Percentiles rank a stretch among this genome's conserved stretches.
These are phyloP conservation scores for Sphagnum contortum DNA, from an alignment of 225 moss, liverwort and hornwort species.

Conservation along the genomic window DNA sequence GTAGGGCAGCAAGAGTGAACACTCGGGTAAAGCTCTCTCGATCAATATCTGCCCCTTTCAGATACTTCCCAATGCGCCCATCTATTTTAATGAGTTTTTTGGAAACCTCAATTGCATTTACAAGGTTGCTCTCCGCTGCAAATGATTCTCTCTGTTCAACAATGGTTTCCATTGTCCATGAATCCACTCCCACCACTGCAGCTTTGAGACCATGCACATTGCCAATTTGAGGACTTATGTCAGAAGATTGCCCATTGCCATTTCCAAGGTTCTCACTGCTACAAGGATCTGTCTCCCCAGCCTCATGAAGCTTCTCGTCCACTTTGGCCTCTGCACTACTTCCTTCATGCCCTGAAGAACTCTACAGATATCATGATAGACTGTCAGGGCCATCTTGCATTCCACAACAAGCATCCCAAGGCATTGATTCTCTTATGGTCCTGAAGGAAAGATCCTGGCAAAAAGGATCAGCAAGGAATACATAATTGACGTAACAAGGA, in stretches of 20 bases:
- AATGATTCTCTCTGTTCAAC: not conserved
- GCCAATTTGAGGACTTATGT: not conserved
- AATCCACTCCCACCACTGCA: slow-evolving; percentile 1
- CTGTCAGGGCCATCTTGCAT: not conserved
- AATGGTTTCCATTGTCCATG: not conserved
- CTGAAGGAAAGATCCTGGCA: not conserved
- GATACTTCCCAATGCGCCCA: slow-evolving; percentile 40
- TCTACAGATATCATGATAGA: not conserved
- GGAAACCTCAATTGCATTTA: slow-evolving; percentile 31
- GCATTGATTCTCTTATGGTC: not conserved
- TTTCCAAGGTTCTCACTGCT: slow-evolving; percentile 2
- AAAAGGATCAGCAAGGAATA: too few species aligned
- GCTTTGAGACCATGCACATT: slow-evolving; percentile 3
- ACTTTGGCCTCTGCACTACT: not conserved
- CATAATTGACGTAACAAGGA: too few species aligned
- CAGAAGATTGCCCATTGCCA: slow-evolving; percentile 1
- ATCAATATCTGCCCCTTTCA: slow-evolving; percentile 68
- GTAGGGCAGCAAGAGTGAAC: slow-evolving; percentile 52
- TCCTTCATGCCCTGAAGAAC: not conserved
- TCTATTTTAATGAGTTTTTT: slow-evolving; percentile 36
- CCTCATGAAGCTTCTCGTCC: slow-evolving; percentile 6
- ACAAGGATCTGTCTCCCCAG: slow-evolving; percentile 4
- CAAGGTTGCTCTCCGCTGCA: slow-evolving; percentile 25
- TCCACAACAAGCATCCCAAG: slow-evolving; percentile 1
- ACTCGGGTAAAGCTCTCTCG: slow-evolving; percentile 62